Evolutionary conservation across 2,329 filamentous ascomycete species (phyloP), one percentile per base, ranked within the genome.

Genomic region (Claviceps pazoutovae): DNA sequence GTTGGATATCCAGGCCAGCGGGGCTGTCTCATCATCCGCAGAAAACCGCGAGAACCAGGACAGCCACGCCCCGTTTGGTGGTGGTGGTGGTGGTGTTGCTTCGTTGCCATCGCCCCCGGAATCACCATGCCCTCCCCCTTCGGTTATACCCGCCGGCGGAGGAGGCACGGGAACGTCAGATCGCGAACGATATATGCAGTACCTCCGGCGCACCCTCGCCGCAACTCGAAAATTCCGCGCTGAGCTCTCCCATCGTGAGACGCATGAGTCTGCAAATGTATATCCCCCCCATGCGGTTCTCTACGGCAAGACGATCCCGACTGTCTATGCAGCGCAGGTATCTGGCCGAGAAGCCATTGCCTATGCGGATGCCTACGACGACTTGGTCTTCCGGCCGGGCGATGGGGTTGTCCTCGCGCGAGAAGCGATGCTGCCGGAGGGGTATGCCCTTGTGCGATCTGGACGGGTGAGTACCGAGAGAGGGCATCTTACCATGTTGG

Each of bases 391-490:
- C 68, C 84, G 86, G 0, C 84, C 83, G 21, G 89, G 90, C 2
- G 90, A 97, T 63, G 91, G 90, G 0, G 90, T 97, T 0, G 88
- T 91, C 51, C 75, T 96, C 6, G 87, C 90, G 0, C 80, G 80
- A 49, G 87, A 91, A 55, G 86, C 89, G 0, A 91, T 94, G 86
- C 67, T 94, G 44, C 90, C 90, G 0, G 70, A 78, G 2, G 89
- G 89, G 0, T 96, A 95, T 63, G 74, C 78, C 48, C 73, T 86
- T 38, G 87, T 83, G 1, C 79, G 76, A 46, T 84, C 83, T 13
- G 89, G 89, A 0, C 72, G 88, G 17, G 79, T 95, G 13, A 83
- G 80, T 58, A 89, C 84, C 51, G 88, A 95, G 57, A 74, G 88
- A 3, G 90, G 91, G 0, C 91, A 97, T 69, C 84, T 96, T 38